These are phyloP conservation scores for Linanthus parryae DNA, from an alignment of 148 eudicot genomes.

Conservation along the genomic window DNA sequence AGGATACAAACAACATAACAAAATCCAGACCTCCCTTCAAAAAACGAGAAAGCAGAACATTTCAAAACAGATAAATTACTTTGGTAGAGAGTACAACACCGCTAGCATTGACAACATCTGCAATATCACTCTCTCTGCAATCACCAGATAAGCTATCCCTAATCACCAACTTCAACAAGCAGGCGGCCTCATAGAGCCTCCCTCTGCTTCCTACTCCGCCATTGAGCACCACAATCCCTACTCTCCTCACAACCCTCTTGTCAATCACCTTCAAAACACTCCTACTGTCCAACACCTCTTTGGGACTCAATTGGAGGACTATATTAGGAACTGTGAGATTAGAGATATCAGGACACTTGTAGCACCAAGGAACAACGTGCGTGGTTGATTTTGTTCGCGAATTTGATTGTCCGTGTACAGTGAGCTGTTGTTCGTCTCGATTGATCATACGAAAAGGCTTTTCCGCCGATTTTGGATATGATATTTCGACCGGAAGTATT, in stretches of 20 bases:
- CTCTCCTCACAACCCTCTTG: constrained; percentile 43
- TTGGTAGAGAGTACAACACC: constrained; percentile 81
- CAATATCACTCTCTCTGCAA: constrained; percentile 82
- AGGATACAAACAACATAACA: too few relatives aligned
- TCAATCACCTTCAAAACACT: constrained; percentile 50
- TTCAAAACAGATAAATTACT: constrained; percentile 29
- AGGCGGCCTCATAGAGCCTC: constrained; percentile 67
- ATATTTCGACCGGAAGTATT: too few relatives aligned
- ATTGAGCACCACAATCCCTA: constrained; percentile 60
- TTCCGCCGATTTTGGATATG: too few relatives aligned
- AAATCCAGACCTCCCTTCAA: too few relatives aligned
- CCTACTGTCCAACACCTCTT: constrained; percentile 41
- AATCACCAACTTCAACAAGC: constrained; percentile 70
- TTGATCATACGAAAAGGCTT: constrained; percentile 3
- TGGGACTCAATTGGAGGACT: constrained; percentile 44
- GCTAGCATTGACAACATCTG: constrained; percentile 78
- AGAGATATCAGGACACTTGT: constrained; percentile 73
- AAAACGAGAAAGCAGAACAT: too few relatives aligned
- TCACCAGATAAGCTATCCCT: constrained; percentile 63
- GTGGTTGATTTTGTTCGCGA: constrained; percentile 7
- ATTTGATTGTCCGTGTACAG: constrained; percentile 5
- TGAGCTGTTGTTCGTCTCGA: constrained; percentile 7
- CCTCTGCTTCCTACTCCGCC: constrained; percentile 56
- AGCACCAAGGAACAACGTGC: constrained; percentile 71
- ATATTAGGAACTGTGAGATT: constrained; percentile 52